phyloP scores from a whole-genome alignment of 1,284 basidiomycete genomes.

The Cutaneotrichosporon cutaneum region DNA sequence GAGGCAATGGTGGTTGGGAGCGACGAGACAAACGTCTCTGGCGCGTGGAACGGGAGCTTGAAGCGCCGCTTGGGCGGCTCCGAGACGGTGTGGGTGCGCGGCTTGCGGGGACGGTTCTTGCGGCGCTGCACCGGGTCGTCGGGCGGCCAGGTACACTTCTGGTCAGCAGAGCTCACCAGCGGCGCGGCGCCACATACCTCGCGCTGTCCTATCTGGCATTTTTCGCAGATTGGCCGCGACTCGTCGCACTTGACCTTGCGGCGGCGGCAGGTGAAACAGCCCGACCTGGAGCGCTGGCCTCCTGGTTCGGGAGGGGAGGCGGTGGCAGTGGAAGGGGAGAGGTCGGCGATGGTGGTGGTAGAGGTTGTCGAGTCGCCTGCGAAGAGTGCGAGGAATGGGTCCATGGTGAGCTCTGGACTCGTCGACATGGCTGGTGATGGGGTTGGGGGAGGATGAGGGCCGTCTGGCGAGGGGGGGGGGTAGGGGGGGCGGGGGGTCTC shows the following conservation, averaged over 20 bases:
- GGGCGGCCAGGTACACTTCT: conserved; percentile 37
- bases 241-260: conserved; percentile 50
- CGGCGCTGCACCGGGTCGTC: conserved; percentile 36
- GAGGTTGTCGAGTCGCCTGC: conserved; percentile 11
- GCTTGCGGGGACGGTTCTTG: conserved; percentile 31
- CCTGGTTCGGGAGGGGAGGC: conserved; percentile 16
- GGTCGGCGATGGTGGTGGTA: conserved; percentile 6
- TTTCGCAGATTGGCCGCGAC: conserved; percentile 37
- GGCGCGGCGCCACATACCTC: conserved; percentile 26
- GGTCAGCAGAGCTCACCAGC: background rate
- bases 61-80: conserved; percentile 28
- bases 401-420: conserved; percentile 22
- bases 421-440: conserved; percentile 11
- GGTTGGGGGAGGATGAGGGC: background rate
- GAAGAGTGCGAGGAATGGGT: conserved; percentile 27
- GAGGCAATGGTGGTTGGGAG: conserved; percentile 25
- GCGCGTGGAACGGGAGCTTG: conserved; percentile 27
- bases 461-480: background rate
- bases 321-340: background rate
- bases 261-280: conserved; percentile 43
- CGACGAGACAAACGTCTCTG: conserved; percentile 25
- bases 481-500: too few relatives aligned
- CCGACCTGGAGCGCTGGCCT: conserved; percentile 31
- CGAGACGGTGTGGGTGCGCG: conserved; percentile 20
- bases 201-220: conserved; percentile 34